phyloP scores from a whole-genome alignment of 495 filamentous ascomycete species.

The Penicillium subrubescens region DNA sequence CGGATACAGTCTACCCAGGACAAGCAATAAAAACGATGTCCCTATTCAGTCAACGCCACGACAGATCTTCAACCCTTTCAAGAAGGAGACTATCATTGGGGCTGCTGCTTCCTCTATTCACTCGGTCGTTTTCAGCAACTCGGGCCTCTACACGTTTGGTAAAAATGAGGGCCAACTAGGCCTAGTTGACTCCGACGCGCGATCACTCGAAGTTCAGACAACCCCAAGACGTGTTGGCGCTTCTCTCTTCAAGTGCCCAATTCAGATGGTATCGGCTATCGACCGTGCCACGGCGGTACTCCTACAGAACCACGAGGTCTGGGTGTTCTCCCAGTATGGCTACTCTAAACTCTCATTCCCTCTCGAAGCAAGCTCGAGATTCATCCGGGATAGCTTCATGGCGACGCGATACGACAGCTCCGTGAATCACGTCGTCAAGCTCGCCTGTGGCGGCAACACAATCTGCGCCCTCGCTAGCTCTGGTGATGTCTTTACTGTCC shows the following conservation, averaged over 20 bases:
- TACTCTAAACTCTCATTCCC: constrained; percentile 86
- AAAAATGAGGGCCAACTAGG: constrained; percentile 96
- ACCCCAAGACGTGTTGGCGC: constrained; percentile 85
- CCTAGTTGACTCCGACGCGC: constrained; percentile 90
- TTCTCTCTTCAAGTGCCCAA: constrained; percentile 76
- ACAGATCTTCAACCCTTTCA: constrained; percentile 88
- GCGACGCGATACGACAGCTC: constrained; percentile 67
- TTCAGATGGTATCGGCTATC: constrained; percentile 81
- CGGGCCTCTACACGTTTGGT: constrained; percentile 88
- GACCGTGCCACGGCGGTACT: constrained; percentile 87
- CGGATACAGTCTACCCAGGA: constrained; percentile 70
- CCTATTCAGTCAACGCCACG: constrained; percentile 78
- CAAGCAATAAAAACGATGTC: constrained; percentile 61
- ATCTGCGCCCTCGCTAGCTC: constrained; percentile 81
- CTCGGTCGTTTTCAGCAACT: constrained; percentile 81
- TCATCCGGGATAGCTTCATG: constrained; percentile 66
- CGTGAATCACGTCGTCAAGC: constrained; percentile 67
- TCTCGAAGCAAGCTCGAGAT: constrained; percentile 67
- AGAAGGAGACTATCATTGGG: constrained; percentile 79
- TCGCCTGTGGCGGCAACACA: constrained; percentile 83
- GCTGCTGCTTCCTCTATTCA: constrained; percentile 90
- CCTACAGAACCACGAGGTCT: constrained; percentile 84
- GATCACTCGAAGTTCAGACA: constrained; percentile 79
- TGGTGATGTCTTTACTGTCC: constrained; percentile 84
- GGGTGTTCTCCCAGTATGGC: constrained; percentile 90